phyloP scores from a whole-genome alignment of 75 land plant species.

The Pinus albicaulis region DNA sequence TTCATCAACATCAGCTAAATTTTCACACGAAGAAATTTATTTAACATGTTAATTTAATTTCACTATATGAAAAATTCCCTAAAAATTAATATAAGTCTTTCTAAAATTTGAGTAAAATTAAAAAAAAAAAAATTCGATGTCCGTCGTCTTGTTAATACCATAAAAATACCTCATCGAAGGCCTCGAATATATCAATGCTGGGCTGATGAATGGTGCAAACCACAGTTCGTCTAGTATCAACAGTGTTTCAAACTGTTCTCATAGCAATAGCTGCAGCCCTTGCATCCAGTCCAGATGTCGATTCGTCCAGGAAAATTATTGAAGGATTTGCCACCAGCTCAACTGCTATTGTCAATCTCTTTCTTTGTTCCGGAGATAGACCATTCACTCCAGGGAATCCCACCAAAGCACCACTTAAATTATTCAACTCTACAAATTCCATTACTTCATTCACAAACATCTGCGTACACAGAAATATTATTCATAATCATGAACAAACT shows the following conservation, averaged over 20 bases:
- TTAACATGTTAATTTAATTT: too few species aligned
- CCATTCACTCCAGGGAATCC: conserved; percentile 8
- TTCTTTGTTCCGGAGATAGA: conserved; percentile 22
- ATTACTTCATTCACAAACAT: not conserved
- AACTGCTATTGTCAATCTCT: conserved; percentile 21
- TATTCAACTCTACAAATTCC: conserved; percentile 15
- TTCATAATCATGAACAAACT: not conserved
- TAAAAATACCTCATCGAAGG: conserved; percentile 55
- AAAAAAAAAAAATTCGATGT: too few species aligned
- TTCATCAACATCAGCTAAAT: conserved; percentile 43
- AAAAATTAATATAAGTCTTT: too few species aligned
- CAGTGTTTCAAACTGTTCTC: conserved; percentile 9
- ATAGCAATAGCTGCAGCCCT: conserved; percentile 17
- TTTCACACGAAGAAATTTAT: too few species aligned
- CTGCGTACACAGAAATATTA: conserved; percentile 26
- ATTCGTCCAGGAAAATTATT: too few species aligned
- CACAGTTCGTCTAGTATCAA: too few species aligned
- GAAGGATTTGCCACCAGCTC: too few species aligned
- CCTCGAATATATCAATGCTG: conserved; percentile 64
- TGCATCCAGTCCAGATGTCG: too few species aligned
- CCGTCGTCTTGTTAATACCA: too few species aligned
- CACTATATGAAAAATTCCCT: too few species aligned
- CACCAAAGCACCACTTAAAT: conserved; percentile 13
- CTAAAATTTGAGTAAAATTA: too few species aligned
- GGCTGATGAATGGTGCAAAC: too few species aligned